These are phyloP conservation scores for Leptographium galeiforme DNA, from an alignment of 2,329 filamentous ascomycete genomes.

Conservation along the genomic window DNA sequence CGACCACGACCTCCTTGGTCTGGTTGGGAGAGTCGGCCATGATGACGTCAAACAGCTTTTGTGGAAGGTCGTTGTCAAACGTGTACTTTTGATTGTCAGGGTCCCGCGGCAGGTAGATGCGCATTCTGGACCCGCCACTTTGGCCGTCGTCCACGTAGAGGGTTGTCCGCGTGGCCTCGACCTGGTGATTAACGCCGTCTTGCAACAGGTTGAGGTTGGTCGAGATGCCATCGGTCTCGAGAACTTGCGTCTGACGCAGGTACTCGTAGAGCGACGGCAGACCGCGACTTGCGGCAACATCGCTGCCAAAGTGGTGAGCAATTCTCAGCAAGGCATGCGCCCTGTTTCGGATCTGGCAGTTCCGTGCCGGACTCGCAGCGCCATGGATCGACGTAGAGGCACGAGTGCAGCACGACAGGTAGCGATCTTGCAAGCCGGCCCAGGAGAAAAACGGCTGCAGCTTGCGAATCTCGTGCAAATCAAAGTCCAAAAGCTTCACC, in stretches of 20 bases:
- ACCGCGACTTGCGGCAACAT: background rate
- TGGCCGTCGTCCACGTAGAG: background rate
- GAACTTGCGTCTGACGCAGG: background rate
- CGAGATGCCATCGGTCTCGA: background rate
- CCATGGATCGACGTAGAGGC: background rate
- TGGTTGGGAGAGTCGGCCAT: background rate
- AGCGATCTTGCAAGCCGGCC: background rate
- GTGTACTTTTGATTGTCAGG: background rate
- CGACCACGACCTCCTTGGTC: background rate
- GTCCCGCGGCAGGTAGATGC: background rate
- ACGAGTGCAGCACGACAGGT: background rate
- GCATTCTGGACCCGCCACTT: background rate
- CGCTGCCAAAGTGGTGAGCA: background rate
- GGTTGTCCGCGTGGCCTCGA: background rate
- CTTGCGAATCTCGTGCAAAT: background rate
- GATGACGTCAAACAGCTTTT: background rate
- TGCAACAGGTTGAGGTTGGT: background rate
- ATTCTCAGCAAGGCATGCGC: background rate
- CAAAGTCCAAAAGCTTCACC: background rate
- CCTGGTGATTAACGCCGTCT: background rate
- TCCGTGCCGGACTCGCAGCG: background rate
- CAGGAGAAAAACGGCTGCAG: background rate
- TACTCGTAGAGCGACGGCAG: background rate
- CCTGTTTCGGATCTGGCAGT: background rate
- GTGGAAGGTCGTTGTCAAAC: background rate